A percentile compares a stretch with the other conserved stretches of the same genome.
Conservation (phyloP, 1,284 basidiomycete species). For the Ustilago xerochloae region DNA sequence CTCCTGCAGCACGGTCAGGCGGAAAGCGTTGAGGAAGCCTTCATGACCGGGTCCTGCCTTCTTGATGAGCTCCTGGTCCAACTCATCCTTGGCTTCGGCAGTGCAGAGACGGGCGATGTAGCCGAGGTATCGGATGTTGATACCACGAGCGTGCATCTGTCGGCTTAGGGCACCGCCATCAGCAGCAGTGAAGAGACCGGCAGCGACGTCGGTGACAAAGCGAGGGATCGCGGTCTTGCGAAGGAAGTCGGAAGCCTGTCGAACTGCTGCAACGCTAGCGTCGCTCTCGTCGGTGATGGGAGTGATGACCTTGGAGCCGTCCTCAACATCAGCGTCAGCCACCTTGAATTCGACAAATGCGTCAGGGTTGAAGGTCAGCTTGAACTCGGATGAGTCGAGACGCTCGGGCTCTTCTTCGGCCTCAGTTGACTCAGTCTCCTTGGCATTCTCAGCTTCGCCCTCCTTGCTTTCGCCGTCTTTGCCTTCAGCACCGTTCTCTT, state of each 20-base stretch:
- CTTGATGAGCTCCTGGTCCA: slow-evolving; percentile 55
- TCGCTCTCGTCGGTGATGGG: slow-evolving; percentile 70
- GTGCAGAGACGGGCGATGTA: slow-evolving; percentile 68
- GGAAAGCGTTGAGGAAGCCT: slow-evolving; percentile 60
- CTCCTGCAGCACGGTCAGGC: slow-evolving; percentile 71
- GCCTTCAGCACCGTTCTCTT: slow-evolving; percentile 30
- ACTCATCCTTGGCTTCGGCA: slow-evolving; percentile 69
- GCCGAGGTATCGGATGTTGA: slow-evolving; percentile 75
- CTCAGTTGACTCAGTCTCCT: slow-evolving; percentile 16
- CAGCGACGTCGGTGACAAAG: slow-evolving; percentile 71
- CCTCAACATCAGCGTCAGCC: slow-evolving; percentile 35
- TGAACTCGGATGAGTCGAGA: slow-evolving; percentile 70
- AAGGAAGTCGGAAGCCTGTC: slow-evolving; percentile 72
- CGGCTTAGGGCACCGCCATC: slow-evolving; percentile 72
- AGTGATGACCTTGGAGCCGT: slow-evolving; percentile 50
- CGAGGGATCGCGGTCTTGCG: slow-evolving; percentile 70
- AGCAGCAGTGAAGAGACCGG: slow-evolving; percentile 70
- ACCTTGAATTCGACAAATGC: slow-evolving; percentile 71
- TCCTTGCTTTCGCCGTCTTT: slow-evolving; percentile 46
- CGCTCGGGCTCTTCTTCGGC: slow-evolving; percentile 51
- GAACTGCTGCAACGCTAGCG: slow-evolving; percentile 72
- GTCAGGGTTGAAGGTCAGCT: slow-evolving; percentile 73
- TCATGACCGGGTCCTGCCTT: slow-evolving; percentile 63
- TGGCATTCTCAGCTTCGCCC: slow-evolving; percentile 24
- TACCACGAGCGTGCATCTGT: slow-evolving; percentile 72